Percentiles rank a stretch among this genome's conserved stretches.
phyloP scores from a whole-genome alignment of 2,329 filamentous ascomycete species.

The Fusarium compactum region DNA sequence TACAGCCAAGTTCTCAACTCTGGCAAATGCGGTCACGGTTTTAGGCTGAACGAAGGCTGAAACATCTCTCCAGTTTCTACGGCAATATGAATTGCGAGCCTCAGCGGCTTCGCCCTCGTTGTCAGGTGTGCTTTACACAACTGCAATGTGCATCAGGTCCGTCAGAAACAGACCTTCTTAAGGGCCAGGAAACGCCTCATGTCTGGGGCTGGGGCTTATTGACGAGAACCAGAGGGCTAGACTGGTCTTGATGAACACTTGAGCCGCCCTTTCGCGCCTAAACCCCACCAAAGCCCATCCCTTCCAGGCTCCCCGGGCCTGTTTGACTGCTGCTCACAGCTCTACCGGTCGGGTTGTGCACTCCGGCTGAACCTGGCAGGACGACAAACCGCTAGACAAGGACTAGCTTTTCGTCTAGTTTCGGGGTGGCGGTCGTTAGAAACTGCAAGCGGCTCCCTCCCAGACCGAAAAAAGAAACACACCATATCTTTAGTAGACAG shows the following conservation, averaged over 20 bases:
- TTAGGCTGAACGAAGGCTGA: conserved; percentile 29
- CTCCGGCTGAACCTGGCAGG: conserved; percentile 34
- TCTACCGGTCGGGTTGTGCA: conserved; percentile 1
- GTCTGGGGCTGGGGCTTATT: conserved; percentile 14
- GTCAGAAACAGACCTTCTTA: conserved; percentile 15
- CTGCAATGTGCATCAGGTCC: conserved; percentile 19
- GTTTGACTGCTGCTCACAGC: conserved; percentile 4
- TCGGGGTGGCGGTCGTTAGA: conserved; percentile 39
- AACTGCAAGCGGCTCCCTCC: conserved; percentile 42
- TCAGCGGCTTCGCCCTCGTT: conserved; percentile 24
- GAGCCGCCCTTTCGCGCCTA: conserved; percentile 37
- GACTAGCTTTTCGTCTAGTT: conserved; percentile 22
- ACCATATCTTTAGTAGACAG: conserved; percentile 8
- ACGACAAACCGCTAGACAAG: conserved; percentile 31
- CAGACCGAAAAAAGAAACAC: conserved; percentile 43
- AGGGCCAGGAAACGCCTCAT: conserved; percentile 29
- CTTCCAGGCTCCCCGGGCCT: conserved; percentile 25
- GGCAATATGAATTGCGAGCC: conserved; percentile 18
- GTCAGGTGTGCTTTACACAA: conserved; percentile 19
- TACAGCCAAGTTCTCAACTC: not conserved
- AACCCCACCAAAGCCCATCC: conserved; percentile 29
- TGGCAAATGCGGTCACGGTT: not conserved
- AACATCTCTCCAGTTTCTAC: conserved; percentile 32
- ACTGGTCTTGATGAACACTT: conserved; percentile 14
- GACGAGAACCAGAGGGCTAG: conserved; percentile 23